Evolutionary conservation across 768 basidiomycete genomes (phyloP).

Genomic region (Hericium coralloides): DNA sequence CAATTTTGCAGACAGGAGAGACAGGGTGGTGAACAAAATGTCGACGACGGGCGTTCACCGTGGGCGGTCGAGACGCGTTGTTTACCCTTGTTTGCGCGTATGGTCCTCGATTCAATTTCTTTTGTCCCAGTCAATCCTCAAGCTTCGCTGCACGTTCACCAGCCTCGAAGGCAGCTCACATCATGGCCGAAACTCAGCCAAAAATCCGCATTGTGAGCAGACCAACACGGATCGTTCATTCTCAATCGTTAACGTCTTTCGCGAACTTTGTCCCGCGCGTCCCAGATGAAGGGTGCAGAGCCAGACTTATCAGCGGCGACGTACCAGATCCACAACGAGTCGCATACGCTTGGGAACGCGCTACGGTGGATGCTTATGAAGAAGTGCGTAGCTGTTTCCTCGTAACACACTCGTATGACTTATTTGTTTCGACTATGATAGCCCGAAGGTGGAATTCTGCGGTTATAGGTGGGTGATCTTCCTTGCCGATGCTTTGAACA

Average conservation of each 20-base stretch:
- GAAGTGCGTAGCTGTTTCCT: constrained; percentile 46
- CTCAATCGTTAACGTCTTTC: neutral
- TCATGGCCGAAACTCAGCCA: constrained; percentile 6
- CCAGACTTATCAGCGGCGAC: constrained; percentile 83
- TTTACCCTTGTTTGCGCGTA: too few relatives aligned
- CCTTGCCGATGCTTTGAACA: neutral
- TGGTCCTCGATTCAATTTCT: neutral
- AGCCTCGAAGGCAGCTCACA: neutral
- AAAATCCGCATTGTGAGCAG: constrained; percentile 13
- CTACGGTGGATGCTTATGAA: constrained; percentile 99
- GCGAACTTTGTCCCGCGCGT: neutral
- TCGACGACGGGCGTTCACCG: too few relatives aligned
- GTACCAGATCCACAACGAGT: constrained; percentile 87
- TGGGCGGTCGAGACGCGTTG: too few relatives aligned
- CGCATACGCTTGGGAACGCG: constrained; percentile 93
- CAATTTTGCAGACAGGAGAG: too few relatives aligned
- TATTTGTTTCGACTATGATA: constrained; percentile 22
- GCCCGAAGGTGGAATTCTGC: constrained; percentile 96
- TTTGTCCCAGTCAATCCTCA: neutral
- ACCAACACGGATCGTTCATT: neutral
- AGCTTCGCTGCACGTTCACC: neutral
- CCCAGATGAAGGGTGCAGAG: constrained; percentile 75
- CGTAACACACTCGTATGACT: neutral
- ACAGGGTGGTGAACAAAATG: too few relatives aligned
- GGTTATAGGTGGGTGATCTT: constrained; percentile 72